Evolutionary conservation across 495 filamentous ascomycete species (phyloP), one percentile per base, ranked within the genome.

Genomic region (Penicillium verhagenii): DNA sequence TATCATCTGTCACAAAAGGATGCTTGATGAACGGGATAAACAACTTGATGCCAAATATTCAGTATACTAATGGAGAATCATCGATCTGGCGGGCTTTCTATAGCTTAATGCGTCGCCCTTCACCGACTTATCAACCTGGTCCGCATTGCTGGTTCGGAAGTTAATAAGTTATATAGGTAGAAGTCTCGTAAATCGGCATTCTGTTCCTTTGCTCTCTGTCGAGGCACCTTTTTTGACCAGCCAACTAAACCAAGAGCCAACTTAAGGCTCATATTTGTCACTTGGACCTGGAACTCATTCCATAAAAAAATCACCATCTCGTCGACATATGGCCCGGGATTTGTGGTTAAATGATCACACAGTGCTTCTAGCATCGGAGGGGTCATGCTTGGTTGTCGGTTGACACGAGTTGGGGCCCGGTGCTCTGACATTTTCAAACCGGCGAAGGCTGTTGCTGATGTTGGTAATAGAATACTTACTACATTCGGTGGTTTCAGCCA

Each of bases 151-250:
- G n/a, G n/a, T n/a, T n/a, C n/a, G n/a, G n/a, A n/a, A n/a, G n/a
- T n/a, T n/a, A n/a, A n/a, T n/a, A n/a, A n/a, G n/a, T n/a, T n/a
- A n/a, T n/a, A n/a, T n/a, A n/a, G n/a, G n/a, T 75, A 72, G 2
- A 62, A 54, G 35, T 72, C 65, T 39, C 63, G 67, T 16, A 76
- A 33, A 54, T 74, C 68, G 11, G 58, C 42, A 50, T 72, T 70
- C 26, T 60, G 56, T 47, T 58, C 63, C 43, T 66, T 50, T 0
- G 50, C 56, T 31, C 42, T 53, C 44, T 50, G 45, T 50, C 51
- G 33, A 14, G 47, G 31, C 20, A 39, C 35, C 46, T 59, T 59
- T 19, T 54, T 59, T 14, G 57, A 50, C 47, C 28, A 55, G 7
- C 52, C 51, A 2, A 44, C 50, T 3, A 21, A 52, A n/a, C 26